Percentiles rank a stretch among this genome's conserved stretches.
These are phyloP conservation scores for Macrolepiota dolichaula DNA, from an alignment of 768 basidiomycete species.

Conservation along the genomic window DNA sequence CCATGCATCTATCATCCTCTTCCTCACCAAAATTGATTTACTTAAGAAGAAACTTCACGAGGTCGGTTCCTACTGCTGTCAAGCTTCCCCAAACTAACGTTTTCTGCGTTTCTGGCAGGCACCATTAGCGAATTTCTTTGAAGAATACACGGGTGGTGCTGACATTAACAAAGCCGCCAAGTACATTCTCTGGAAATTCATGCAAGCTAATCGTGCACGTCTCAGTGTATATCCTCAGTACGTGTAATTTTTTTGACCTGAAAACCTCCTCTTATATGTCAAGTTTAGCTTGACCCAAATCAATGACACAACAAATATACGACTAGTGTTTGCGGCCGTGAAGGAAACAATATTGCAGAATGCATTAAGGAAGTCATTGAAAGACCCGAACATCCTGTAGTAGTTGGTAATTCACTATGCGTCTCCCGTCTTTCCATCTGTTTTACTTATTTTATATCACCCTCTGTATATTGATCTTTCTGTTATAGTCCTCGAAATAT, in stretches of 20 bases:
- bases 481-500: no score
- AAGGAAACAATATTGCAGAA: slow-evolving; percentile 94
- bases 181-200: slow-evolving; percentile 93
- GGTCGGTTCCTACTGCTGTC: slow-evolving; percentile 20
- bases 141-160: slow-evolving; percentile 84
- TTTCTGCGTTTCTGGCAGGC: slow-evolving; percentile 34
- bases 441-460: no score
- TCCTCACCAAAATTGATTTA: slow-evolving; percentile 92
- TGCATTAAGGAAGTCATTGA: slow-evolving; percentile 42
- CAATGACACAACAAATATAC: slow-evolving; percentile 82
- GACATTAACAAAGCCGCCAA: slow-evolving; percentile 95
- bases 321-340: slow-evolving; percentile 80
- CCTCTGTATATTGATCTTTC: no score
- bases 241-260: slow-evolving; percentile 10
- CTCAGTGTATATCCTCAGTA: slow-evolving; percentile 79
- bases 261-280: slow-evolving; percentile 20
- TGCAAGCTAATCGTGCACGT: slow-evolving; percentile 82
- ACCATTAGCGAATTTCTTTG: slow-evolving; percentile 75
- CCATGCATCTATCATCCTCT: slow-evolving; percentile 86
- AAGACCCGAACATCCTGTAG: slow-evolving; percentile 78
- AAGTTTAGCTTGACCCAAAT: slow-evolving; percentile 71
- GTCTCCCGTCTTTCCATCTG: no score
- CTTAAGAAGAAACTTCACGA: slow-evolving; percentile 85
- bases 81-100: neutral
- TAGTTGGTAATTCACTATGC: neutral